Base-by-base conservation (phyloP, 1,284 basidiomycete species). In the Boletus semigastroideus region DNA sequence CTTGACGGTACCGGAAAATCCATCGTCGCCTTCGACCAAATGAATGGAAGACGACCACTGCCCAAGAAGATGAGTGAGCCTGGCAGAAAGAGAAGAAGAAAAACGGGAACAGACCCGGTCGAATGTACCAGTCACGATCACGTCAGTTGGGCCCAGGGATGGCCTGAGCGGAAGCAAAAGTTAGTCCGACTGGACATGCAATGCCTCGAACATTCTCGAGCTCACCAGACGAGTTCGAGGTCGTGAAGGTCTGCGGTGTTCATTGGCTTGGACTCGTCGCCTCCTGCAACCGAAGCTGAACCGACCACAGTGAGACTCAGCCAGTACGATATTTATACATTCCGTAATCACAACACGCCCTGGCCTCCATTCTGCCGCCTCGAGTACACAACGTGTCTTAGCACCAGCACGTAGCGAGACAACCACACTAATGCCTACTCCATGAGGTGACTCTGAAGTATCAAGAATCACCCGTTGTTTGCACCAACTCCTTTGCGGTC, bases 81-180 rank as follows among this genome's bases (percentile, higher is more conserved):
- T 27, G 19, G 30, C 19, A 34, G 16, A 46, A n/a, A n/a, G 42
- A 37, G 19, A 51, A 27, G 17, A 20, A 33, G 17, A 44, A 38
- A 31, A 38, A 33, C 3, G 4, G n/a, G 17, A 25, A 69, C 84
- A 65, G 65, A 89, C 89, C 69, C 85, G 72, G 76, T 91, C 89
- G 66, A 91, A 91, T 31, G 83, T 78, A 46, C 88, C 88, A 17
- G 87, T 89, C 53, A 87, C 78, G 58, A 88, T 78, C 52, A 90
- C 87, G 51, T 75, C 70, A 45, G 68, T 73, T 46, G 86, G 80
- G 52, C 77, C 75, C 31, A 72, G 55, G 56, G 80, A 74, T 27
- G 87, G 86, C 62, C 60, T 60, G 42, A 58, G 27, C 42, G 55
- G 51, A 57, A 48, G 46, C 19, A 48, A 47, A 31, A 33, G 33